These are phyloP conservation scores for Dactylellina parvicollis DNA, from an alignment of 2,329 filamentous ascomycete species.

Conservation along the genomic window DNA sequence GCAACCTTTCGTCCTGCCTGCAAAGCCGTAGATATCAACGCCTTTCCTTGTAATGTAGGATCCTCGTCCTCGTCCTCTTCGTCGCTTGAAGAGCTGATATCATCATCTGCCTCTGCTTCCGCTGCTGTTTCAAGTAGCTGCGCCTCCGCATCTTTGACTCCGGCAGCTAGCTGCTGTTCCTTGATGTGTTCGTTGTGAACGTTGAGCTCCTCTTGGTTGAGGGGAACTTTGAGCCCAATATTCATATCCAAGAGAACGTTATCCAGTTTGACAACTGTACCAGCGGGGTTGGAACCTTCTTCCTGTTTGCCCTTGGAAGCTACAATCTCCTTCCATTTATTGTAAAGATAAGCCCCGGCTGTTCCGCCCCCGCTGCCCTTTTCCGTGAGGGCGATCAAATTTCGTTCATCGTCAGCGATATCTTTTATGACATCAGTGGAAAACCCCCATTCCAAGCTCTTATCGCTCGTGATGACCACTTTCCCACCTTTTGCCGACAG, in stretches of 20 bases:
- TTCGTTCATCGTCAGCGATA: constrained; percentile 79
- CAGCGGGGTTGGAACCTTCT: constrained; percentile 32
- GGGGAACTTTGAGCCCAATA: constrained; percentile 71
- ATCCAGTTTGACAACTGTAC: constrained; percentile 60
- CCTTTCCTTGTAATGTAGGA: constrained; percentile 87
- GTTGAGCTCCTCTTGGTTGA: constrained; percentile 79
- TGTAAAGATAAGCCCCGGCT: constrained; percentile 80
- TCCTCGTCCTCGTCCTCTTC: constrained; percentile 76
- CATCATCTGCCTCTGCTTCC: constrained; percentile 80
- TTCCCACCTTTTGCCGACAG: constrained; percentile 68
- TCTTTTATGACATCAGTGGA: constrained; percentile 80
- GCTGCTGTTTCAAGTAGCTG: constrained; percentile 67
- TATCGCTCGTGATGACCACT: constrained; percentile 91
- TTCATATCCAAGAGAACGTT: constrained; percentile 69
- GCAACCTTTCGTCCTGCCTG: constrained; percentile 66
- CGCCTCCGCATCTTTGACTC: constrained; percentile 73
- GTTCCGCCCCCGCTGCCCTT: constrained; percentile 67
- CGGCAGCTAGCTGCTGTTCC: constrained; percentile 83
- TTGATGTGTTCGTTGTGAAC: constrained; percentile 93
- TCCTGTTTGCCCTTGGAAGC: constrained; percentile 15
- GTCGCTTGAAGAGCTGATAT: constrained; percentile 79
- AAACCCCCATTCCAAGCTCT: constrained; percentile 92
- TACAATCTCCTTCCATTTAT: constrained; percentile 76
- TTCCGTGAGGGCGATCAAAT: constrained; percentile 88
- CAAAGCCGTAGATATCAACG: constrained; percentile 80